phyloP scores from a whole-genome alignment of 768 basidiomycete genomes.

The Suillus luteus region DNA sequence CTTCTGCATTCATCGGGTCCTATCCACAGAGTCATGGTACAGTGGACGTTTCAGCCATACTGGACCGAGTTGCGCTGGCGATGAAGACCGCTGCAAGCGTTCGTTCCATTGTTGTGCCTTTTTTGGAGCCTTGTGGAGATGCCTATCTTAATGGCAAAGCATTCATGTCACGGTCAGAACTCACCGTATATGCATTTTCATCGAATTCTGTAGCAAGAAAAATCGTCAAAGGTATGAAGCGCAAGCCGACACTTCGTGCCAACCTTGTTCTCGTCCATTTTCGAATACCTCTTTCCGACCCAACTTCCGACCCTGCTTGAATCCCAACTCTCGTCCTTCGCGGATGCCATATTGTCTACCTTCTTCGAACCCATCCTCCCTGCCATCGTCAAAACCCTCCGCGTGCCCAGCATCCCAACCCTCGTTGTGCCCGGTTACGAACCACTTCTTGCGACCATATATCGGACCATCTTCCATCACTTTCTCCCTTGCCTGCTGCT shows the following conservation, averaged over 20 bases:
- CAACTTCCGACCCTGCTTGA: conserved; percentile 33
- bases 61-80: conserved; percentile 12
- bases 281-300: conserved; percentile 35
- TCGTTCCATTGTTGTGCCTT: conserved; percentile 30
- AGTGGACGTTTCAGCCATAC: conserved; percentile 27
- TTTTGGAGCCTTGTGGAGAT: conserved; percentile 21
- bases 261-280: conserved; percentile 40
- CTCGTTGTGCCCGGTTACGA: conserved; percentile 44
- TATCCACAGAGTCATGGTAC: conserved; percentile 11
- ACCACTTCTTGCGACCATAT: conserved; percentile 44
- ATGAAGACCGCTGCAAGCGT: conserved; percentile 27
- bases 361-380: conserved; percentile 41
- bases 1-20: not conserved
- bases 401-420: conserved; percentile 49
- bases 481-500: conserved; percentile 45
- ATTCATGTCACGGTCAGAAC: conserved; percentile 15
- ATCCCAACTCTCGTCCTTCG: conserved; percentile 39
- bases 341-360: conserved; percentile 44
- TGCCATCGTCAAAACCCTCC: conserved; percentile 49
- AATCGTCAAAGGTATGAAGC: conserved; percentile 55
- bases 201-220: conserved; percentile 51
- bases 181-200: conserved; percentile 26
- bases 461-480: conserved; percentile 45
- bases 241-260: conserved; percentile 51
- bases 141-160: conserved; percentile 14